Evolutionary conservation across 129 eudicot species (phyloP).

Genomic region (Cynara cardunculus): DNA sequence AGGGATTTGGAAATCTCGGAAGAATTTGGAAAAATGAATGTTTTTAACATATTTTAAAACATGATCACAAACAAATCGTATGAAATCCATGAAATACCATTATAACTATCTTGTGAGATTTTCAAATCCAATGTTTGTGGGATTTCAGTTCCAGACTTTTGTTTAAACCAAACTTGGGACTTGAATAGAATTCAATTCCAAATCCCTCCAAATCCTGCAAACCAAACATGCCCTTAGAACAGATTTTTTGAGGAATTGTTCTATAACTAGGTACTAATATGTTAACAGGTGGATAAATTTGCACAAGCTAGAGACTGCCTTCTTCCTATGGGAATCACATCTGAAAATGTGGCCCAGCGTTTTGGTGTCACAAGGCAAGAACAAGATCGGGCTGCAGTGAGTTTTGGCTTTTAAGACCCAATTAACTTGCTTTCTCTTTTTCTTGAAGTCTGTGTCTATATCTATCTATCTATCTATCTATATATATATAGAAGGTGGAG

Average conservation of each 20-base stretch:
- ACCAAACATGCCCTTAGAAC: not conserved
- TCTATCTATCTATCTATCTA: too few relatives aligned
- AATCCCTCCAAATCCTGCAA: not conserved
- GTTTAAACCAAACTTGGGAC: not conserved
- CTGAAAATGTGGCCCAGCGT: constrained; percentile 66
- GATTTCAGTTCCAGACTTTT: not conserved
- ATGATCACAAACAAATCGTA: not conserved
- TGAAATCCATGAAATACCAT: not conserved
- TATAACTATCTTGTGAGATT: not conserved
- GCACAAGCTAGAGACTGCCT: constrained; percentile 69
- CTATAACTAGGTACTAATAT: not conserved
- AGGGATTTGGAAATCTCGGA: not conserved
- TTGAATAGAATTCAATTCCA: not conserved
- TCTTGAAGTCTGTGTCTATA: too few relatives aligned
- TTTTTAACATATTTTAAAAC: not conserved
- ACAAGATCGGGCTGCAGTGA: constrained; percentile 69
- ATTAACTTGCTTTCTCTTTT: not conserved
- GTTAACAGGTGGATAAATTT: constrained; percentile 46
- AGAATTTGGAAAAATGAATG: not conserved
- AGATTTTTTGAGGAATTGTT: not conserved
- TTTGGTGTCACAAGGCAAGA: constrained; percentile 66
- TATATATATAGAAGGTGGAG: too few relatives aligned
- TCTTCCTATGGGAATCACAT: constrained; percentile 75
- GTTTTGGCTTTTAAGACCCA: constrained; percentile 23
- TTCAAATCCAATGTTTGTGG: not conserved